A percentile compares a stretch with the other conserved stretches of the same genome.
These are phyloP conservation scores for Penicillium sp. DNA, from an alignment of 2,329 filamentous ascomycete species.

Conservation along the genomic window DNA sequence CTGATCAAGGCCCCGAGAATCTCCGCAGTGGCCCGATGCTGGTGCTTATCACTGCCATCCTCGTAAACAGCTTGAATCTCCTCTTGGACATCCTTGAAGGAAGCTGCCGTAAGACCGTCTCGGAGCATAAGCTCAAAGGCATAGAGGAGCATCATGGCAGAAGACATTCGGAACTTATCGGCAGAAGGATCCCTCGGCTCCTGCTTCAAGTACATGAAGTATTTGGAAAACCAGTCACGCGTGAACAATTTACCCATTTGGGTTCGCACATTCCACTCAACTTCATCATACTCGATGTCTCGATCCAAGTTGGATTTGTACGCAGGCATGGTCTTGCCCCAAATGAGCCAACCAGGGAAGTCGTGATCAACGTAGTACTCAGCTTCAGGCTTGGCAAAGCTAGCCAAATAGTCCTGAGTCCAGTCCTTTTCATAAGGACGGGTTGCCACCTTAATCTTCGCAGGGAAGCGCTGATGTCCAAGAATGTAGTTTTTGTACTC, in stretches of 20 bases:
- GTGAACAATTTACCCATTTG: slow-evolving; percentile 80
- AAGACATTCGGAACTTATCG: slow-evolving; percentile 87
- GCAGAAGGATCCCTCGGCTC: slow-evolving; percentile 79
- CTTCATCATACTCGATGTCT: slow-evolving; percentile 74
- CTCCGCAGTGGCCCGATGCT: slow-evolving; percentile 92
- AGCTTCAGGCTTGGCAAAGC: slow-evolving; percentile 73
- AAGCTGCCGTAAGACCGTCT: slow-evolving; percentile 71
- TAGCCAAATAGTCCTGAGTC: slow-evolving; percentile 73
- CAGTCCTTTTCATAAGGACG: slow-evolving; percentile 72
- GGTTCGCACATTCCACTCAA: slow-evolving; percentile 70
- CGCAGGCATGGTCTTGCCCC: slow-evolving; percentile 83
- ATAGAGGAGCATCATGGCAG: slow-evolving; percentile 82
- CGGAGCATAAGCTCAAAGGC: slow-evolving; percentile 83
- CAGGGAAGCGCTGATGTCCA: slow-evolving; percentile 73
- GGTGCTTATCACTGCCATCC: slow-evolving; percentile 94
- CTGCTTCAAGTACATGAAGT: slow-evolving; percentile 93
- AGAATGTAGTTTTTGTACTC: slow-evolving; percentile 83
- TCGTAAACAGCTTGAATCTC: slow-evolving; percentile 75
- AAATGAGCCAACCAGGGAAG: slow-evolving; percentile 93
- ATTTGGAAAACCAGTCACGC: slow-evolving; percentile 80
- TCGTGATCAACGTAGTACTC: slow-evolving; percentile 91
- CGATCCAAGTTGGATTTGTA: slow-evolving; percentile 67
- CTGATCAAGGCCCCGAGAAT: slow-evolving; percentile 84
- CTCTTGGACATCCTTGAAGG: slow-evolving; percentile 83
- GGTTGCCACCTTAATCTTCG: slow-evolving; percentile 73